These are phyloP conservation scores for Fusarium dlaminii DNA, from an alignment of 2,329 filamentous ascomycete genomes.

Conservation along the genomic window DNA sequence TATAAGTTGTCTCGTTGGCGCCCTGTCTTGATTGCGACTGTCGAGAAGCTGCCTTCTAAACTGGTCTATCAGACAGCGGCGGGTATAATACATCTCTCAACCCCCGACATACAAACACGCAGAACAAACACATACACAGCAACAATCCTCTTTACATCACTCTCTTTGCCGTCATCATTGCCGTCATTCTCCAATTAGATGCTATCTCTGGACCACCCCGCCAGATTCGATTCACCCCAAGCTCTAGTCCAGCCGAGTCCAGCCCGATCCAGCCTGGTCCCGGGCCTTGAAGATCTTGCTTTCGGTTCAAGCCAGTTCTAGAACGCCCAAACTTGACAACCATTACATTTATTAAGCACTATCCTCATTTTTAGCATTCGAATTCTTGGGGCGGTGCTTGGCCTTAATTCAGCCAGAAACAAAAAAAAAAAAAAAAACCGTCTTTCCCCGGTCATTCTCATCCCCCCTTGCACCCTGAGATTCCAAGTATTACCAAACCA, in stretches of 20 bases:
- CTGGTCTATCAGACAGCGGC: not conserved
- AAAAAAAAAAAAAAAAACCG: slow-evolving; percentile 18
- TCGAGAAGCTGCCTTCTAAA: not conserved
- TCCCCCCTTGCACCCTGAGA: not conserved
- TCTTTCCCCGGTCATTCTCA: slow-evolving; percentile 2
- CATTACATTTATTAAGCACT: slow-evolving; percentile 24
- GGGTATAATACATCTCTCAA: slow-evolving; percentile 7
- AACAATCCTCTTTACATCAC: not conserved
- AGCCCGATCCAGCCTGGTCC: slow-evolving; percentile 36
- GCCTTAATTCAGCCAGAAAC: slow-evolving; percentile 14
- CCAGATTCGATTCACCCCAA: slow-evolving; percentile 20
- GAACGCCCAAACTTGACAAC: slow-evolving; percentile 31
- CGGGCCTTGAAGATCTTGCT: slow-evolving; percentile 28
- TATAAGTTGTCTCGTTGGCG: slow-evolving; percentile 21
- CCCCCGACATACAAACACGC: slow-evolving; percentile 2
- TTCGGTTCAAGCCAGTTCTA: slow-evolving; percentile 32
- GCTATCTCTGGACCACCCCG: not conserved
- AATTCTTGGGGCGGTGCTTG: slow-evolving; percentile 7
- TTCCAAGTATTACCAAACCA: not conserved
- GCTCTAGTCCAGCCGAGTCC: slow-evolving; percentile 28
- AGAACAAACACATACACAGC: not conserved
- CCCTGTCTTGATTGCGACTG: not conserved
- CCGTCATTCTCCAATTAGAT: not conserved
- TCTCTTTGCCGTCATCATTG: not conserved
- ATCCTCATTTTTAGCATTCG: slow-evolving; percentile 26